These are phyloP conservation scores for Akanthomyces lecanii DNA, from an alignment of 2,329 filamentous ascomycete species.

Conservation along the genomic window DNA sequence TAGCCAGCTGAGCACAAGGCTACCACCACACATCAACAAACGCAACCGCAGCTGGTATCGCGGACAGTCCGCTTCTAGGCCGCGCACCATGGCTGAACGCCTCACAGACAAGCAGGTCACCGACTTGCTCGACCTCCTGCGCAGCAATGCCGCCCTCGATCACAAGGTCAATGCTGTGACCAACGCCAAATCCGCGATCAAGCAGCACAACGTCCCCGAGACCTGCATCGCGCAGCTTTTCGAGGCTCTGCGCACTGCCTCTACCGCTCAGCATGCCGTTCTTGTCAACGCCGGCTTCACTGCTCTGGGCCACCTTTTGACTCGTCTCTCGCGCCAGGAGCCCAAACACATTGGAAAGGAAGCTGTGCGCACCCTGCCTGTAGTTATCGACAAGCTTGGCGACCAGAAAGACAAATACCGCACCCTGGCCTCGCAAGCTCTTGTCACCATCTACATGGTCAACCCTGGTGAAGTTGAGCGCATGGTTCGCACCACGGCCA, in stretches of 20 bases:
- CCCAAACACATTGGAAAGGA: constrained; percentile 68
- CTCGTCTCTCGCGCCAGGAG: constrained; percentile 80
- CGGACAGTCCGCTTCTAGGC: not conserved
- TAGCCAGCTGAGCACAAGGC: not conserved
- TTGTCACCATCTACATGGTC: constrained; percentile 71
- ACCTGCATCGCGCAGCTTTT: constrained; percentile 67
- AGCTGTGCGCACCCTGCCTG: constrained; percentile 64
- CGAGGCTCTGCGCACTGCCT: constrained; percentile 73
- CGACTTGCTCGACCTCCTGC: constrained; percentile 48
- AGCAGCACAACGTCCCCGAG: constrained; percentile 86
- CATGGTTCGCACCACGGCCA: constrained; percentile 70
- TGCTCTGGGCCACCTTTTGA: constrained; percentile 80
- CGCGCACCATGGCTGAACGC: constrained; percentile 48
- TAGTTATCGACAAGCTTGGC: constrained; percentile 79
- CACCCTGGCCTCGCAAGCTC: constrained; percentile 65
- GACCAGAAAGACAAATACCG: constrained; percentile 85
- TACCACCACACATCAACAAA: not conserved
- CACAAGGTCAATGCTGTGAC: constrained; percentile 68
- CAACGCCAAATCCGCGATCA: constrained; percentile 79
- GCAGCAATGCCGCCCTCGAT: constrained; percentile 63
- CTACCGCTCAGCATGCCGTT: constrained; percentile 69
- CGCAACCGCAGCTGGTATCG: not conserved
- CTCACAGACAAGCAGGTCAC: constrained; percentile 56
- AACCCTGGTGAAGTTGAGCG: constrained; percentile 72
- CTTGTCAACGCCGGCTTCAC: constrained; percentile 83